A percentile compares a stretch with the other conserved stretches of the same genome.
phyloP scores from a whole-genome alignment of 2,329 filamentous ascomycete genomes.

The Aspergillus pseudonomiae region DNA sequence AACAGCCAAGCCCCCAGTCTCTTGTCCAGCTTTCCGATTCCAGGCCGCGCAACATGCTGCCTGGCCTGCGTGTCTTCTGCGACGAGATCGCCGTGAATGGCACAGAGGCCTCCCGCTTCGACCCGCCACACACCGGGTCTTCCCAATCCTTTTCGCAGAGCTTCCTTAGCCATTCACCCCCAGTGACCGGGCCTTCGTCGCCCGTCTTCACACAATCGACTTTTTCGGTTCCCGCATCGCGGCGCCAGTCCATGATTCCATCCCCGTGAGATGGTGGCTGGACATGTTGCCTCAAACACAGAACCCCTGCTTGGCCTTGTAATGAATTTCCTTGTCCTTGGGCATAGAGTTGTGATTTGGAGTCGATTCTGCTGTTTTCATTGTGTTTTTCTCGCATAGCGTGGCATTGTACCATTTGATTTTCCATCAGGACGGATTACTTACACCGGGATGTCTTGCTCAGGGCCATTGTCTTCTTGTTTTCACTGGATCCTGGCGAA shows the following conservation, averaged over 20 bases:
- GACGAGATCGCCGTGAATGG: slow-evolving; percentile 34
- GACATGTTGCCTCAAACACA: background rate
- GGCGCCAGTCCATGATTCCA: slow-evolving; percentile 33
- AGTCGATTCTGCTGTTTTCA: slow-evolving; percentile 15
- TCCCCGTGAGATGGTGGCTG: slow-evolving; percentile 18
- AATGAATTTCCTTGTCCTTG: slow-evolving; percentile 18
- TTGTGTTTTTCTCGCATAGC: slow-evolving; percentile 31
- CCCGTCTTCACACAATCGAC: slow-evolving; percentile 35
- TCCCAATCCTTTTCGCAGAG: slow-evolving; percentile 34
- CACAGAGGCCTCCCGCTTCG: slow-evolving; percentile 29
- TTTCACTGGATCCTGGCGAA: slow-evolving; percentile 13
- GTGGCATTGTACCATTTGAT: slow-evolving; percentile 31
- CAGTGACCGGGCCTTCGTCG: slow-evolving; percentile 39
- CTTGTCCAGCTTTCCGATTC: slow-evolving; percentile 30
- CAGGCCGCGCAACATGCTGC: slow-evolving; percentile 38
- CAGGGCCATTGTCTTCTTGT: slow-evolving; percentile 8
- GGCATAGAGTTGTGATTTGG: slow-evolving; percentile 16
- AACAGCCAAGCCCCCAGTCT: slow-evolving; percentile 31
- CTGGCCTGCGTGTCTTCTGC: slow-evolving; percentile 40
- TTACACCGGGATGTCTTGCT: background rate
- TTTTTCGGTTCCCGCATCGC: slow-evolving; percentile 31
- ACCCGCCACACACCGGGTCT: slow-evolving; percentile 27
- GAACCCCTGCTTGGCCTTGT: background rate
- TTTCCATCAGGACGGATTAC: slow-evolving; percentile 11
- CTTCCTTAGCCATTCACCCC: slow-evolving; percentile 37